Conservation (phyloP, 257 asterid species). For the Apocynum venetum region DNA sequence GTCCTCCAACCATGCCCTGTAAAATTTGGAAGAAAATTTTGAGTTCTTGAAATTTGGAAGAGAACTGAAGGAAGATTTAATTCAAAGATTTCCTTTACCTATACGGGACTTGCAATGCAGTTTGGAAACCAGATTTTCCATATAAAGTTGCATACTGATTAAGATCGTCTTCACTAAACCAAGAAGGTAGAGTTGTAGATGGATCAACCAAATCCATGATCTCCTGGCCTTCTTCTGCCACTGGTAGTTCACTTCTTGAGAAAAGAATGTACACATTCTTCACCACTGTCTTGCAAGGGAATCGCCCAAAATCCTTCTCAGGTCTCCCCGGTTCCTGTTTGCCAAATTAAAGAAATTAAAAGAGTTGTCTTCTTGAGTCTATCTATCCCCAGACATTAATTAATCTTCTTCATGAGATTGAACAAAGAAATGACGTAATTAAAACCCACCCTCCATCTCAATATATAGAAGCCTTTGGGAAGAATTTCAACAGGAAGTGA, state of each 20-base stretch:
- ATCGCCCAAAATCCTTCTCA: conserved; percentile 56
- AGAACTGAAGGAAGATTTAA: too few relatives aligned
- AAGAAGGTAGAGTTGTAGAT: conserved; percentile 31
- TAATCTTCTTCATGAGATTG: too few relatives aligned
- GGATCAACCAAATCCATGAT: conserved; percentile 50
- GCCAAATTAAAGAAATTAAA: too few relatives aligned
- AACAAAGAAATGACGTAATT: not conserved
- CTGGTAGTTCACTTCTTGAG: conserved; percentile 48
- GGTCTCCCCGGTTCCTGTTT: conserved; percentile 27
- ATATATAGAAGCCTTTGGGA: conserved; percentile 20
- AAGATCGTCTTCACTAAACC: conserved; percentile 38
- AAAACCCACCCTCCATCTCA: conserved; percentile 20
- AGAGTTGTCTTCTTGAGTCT: too few relatives aligned
- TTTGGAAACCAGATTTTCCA: conserved; percentile 35
- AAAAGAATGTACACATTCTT: conserved; percentile 53
- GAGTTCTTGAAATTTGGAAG: too few relatives aligned
- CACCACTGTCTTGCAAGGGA: conserved; percentile 47
- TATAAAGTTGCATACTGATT: conserved; percentile 20
- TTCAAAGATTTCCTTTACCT: conserved; percentile 17
- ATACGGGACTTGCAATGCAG: conserved; percentile 40
- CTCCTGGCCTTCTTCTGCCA: conserved; percentile 51
- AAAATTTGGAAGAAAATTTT: not conserved
- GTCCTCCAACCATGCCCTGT: conserved; percentile 22
- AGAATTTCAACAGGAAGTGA: not conserved
- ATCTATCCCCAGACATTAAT: too few relatives aligned